Percentiles rank a stretch among this genome's conserved stretches.
phyloP scores from a whole-genome alignment of 352 stramenopile genomes.

The Phytophthora podocarpi region DNA sequence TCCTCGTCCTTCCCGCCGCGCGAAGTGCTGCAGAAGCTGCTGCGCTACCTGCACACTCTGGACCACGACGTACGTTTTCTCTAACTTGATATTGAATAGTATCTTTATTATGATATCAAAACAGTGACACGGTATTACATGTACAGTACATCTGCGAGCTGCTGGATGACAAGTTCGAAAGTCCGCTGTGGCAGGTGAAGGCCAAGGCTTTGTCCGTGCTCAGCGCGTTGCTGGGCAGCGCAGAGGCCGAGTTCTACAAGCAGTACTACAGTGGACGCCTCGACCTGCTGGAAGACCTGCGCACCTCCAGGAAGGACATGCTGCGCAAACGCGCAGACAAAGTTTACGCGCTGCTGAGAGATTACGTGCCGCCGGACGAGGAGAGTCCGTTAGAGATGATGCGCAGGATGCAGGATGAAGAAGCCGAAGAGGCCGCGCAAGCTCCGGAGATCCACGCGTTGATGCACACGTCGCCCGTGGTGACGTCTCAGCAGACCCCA shows the following conservation, averaged over 20 bases:
- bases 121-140: too few relatives aligned
- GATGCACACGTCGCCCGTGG: slow-evolving; percentile 50
- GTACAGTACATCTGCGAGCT: slow-evolving; percentile 85
- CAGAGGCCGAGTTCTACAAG: slow-evolving; percentile 67
- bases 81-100: slow-evolving; percentile 3
- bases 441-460: slow-evolving; percentile 22
- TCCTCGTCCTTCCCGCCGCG: slow-evolving; percentile 81
- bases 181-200: slow-evolving; percentile 81
- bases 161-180: slow-evolving; percentile 87
- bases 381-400: slow-evolving; percentile 40
- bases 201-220: slow-evolving; percentile 82
- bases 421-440: slow-evolving; percentile 24
- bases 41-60: slow-evolving; percentile 72
- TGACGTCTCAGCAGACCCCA: slow-evolving; percentile 41
- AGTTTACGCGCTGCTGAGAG: slow-evolving; percentile 44
- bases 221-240: slow-evolving; percentile 64
- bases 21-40: slow-evolving; percentile 78
- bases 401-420: slow-evolving; percentile 39
- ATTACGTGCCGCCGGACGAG: slow-evolving; percentile 33
- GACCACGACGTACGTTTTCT: slow-evolving; percentile 60
- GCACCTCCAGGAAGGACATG: slow-evolving; percentile 73
- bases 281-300: slow-evolving; percentile 62
- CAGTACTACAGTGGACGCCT: slow-evolving; percentile 60
- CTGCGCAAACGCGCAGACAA: slow-evolving; percentile 80
- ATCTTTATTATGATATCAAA: slow-evolving; percentile 1